These are phyloP conservation scores for Mortierella claussenii DNA, from an alignment of 192 early-diverging fungal genomes.

Conservation along the genomic window DNA sequence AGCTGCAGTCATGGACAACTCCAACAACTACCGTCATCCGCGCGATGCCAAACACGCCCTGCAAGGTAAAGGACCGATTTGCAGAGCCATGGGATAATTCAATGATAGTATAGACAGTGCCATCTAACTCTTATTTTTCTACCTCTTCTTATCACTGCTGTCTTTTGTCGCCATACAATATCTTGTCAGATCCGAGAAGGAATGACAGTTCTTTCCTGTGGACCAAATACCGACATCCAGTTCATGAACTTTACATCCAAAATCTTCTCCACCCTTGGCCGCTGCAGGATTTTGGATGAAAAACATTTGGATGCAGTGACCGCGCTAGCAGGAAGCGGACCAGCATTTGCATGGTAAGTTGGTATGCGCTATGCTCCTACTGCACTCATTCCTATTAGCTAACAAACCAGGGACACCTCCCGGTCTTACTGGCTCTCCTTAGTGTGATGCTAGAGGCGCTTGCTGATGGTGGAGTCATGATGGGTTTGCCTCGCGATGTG, in stretches of 20 bases:
- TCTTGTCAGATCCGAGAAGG: conserved; percentile 59
- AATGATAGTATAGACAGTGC: background rate
- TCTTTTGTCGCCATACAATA: too few species aligned
- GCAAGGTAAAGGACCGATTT: too few species aligned
- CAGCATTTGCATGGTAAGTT: conserved; percentile 64
- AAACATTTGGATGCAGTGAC: conserved; percentile 66
- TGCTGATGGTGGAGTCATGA: conserved; percentile 70
- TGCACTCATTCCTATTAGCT: too few species aligned
- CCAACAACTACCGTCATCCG: conserved; percentile 57
- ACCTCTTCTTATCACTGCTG: too few species aligned
- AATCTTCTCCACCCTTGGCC: conserved; percentile 62
- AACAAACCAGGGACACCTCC: too few species aligned
- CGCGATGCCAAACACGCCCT: conserved; percentile 68
- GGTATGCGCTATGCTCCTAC: too few species aligned
- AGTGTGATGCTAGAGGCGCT: conserved; percentile 65
- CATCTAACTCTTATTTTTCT: background rate
- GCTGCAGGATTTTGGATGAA: conserved; percentile 60
- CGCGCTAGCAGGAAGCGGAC: conserved; percentile 62
- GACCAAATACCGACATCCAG: conserved; percentile 38
- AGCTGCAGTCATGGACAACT: conserved; percentile 59
- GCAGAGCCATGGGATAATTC: too few species aligned
- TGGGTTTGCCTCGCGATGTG: conserved; percentile 65
- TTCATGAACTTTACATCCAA: conserved; percentile 53
- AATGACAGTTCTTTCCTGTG: conserved; percentile 62
- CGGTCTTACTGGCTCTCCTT: background rate